Conservation (phyloP, 2,329 filamentous ascomycete genomes). For the Neofusicoccum ribis region DNA sequence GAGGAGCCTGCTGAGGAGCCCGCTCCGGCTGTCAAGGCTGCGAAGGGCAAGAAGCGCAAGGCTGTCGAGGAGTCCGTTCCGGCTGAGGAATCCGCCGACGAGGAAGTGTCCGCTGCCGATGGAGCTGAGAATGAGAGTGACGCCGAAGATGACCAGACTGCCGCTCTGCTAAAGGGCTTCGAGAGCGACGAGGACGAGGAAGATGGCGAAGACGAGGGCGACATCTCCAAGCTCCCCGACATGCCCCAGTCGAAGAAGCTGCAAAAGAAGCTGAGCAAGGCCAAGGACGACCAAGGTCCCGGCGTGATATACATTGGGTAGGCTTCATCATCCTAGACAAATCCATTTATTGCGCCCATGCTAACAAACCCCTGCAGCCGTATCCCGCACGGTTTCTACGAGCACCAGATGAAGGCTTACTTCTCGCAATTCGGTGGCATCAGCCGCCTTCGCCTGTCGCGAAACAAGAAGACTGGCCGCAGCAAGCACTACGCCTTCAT, state of each 20-base stretch:
- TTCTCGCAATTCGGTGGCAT: constrained; percentile 92
- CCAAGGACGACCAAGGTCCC: constrained; percentile 55
- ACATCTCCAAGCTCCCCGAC: constrained; percentile 37
- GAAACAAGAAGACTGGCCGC: constrained; percentile 87
- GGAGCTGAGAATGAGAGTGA: constrained; percentile 32
- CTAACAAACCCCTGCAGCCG: constrained; percentile 49
- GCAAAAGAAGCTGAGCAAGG: constrained; percentile 49
- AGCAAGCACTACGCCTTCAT: constrained; percentile 95
- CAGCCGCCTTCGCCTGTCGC: constrained; percentile 74
- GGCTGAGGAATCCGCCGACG: constrained; percentile 2
- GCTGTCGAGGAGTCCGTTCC: constrained; percentile 7
- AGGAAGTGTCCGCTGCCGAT: constrained; percentile 26
- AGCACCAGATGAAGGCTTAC: constrained; percentile 91
- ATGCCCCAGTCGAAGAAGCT: constrained; percentile 34
- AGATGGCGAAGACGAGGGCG: constrained; percentile 40
- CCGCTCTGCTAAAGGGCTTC: constrained; percentile 54
- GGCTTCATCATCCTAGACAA: constrained; percentile 25
- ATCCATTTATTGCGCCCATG: background rate
- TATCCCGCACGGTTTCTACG: constrained; percentile 94
- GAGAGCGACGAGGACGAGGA: constrained; percentile 48
- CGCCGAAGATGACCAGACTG: constrained; percentile 49
- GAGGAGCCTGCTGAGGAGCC: background rate
- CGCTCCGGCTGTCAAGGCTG: no score
- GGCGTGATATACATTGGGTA: constrained; percentile 85
- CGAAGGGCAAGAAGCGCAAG: constrained; percentile 8